Base-by-base conservation (phyloP, 2,329 filamentous ascomycete genomes). In the Westerdykella aurantiaca region DNA sequence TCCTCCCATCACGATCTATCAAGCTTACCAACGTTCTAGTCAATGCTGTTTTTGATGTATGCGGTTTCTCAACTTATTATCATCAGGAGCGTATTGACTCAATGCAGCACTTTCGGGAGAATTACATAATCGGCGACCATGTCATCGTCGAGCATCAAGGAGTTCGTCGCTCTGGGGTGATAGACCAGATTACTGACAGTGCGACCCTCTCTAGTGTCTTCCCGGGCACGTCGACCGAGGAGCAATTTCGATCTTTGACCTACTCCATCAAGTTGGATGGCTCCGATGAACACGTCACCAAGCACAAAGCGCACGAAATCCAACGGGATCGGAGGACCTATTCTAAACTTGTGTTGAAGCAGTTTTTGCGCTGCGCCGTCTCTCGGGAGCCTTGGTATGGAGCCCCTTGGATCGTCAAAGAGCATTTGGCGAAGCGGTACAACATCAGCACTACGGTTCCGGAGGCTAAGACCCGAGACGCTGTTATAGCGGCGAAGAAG, bases 361-460 rank as follows among this genome's bases (percentile, higher is more conserved):
- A 89, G 5, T 98, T 96, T 53, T 87, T 98, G 51, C 95, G 95
- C 64, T 90, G 94, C 67, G 93, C 89, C 0, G 85, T 96, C n/a
- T 85, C 83, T 2, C 77, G 91, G 48, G 93, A 97, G 60, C 81
- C 88, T 4, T 97, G 90, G 88, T 91, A 83, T 48, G 91, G 91
- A n/a, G 93, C 93, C 0, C 91, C 93, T 0, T 98, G 93, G 93
- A 73, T 95, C 43, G 91, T 97, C 14, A 96, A 94, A 69, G 79
- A 85, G 31, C 83, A 88, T 42, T 82, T 95, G 46, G 93, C 93
- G 1, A 80, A 81, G 37, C 78, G 83, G 50, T 95, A 93, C 66
- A 83, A 88, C 49, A 93, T 98, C 50, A 84, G 88, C 48, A 89
- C 82, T n/a, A 91, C 83, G 13, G 81, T 97, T 11, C 93, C 93